These are phyloP conservation scores for Chloris gayana DNA, from an alignment of 176 grass and related monocot genomes.

Conservation along the genomic window DNA sequence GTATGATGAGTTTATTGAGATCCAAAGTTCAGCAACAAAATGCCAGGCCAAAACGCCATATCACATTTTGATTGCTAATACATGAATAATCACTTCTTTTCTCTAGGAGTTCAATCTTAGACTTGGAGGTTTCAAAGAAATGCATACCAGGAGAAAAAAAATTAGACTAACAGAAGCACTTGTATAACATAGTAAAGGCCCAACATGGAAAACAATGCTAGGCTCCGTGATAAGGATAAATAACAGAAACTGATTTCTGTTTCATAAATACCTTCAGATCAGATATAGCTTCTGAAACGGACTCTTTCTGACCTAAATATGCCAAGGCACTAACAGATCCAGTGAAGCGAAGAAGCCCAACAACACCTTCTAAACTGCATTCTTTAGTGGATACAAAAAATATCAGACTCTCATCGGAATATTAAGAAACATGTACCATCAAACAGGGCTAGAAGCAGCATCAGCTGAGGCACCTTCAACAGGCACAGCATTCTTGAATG, in stretches of 20 bases:
- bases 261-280: constrained; percentile 80
- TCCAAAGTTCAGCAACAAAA: constrained; percentile 9
- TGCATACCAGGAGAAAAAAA: not conserved
- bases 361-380: constrained; percentile 76
- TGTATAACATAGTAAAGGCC: constrained; percentile 2
- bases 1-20: not conserved
- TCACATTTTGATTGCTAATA: constrained; percentile 11
- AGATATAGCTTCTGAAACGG: constrained; percentile 81
- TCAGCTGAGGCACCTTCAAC: constrained; percentile 58
- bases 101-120: constrained; percentile 1
- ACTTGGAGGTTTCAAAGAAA: not conserved
- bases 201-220: constrained; percentile 13
- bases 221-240: not conserved
- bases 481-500: constrained; percentile 63
- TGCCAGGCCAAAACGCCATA: not conserved
- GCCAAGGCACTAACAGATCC: constrained; percentile 73
- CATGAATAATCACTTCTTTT: not conserved
- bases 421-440: constrained; percentile 29
- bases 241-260: constrained; percentile 7
- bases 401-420: constrained; percentile 43
- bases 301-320: constrained; percentile 82
- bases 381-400: constrained; percentile 56
- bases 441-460: constrained; percentile 18
- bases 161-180: not conserved
- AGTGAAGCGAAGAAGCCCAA: constrained; percentile 66